Base-by-base conservation (phyloP, 2,329 filamentous ascomycete species). In the Cladorrhinum sp. region DNA sequence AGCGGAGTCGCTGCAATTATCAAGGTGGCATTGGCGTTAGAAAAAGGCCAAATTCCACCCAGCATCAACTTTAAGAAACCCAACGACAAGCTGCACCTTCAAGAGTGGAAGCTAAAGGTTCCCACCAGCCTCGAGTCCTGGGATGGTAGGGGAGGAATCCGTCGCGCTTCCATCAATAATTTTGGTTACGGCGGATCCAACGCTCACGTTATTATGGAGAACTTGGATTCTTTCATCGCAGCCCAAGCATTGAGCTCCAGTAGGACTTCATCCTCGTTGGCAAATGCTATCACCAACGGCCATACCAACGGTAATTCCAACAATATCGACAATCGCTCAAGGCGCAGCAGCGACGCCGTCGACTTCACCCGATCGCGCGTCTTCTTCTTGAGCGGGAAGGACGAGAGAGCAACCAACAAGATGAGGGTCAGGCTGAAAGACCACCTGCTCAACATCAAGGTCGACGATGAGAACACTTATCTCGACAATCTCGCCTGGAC, bases 131-230 rank as follows among this genome's bases (percentile, higher is more conserved):
- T 50, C 55, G 69, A 59, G 64, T 62, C 56, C 9, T 72, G 57
- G 68, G 65, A 32, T 60, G 71, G 59, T 41, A 70, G 8, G 56
- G 63, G 13, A 18, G 66, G 38, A 64, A 66, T 63, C 57, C 49
- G 68, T 9, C 62, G 69, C 1, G 70, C 76, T 2, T 65, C 66
- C 23, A 67, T 75, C 56, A 75, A 74, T 61, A 70, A 69, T 29
- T 75, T 75, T 55, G 73, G 73, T 10, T 73, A 70, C 54, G 73
- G 73, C 38, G 73, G 73, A 1, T 68, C 73, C 1, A 75, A 75
- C 38, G 73, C 69, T 12, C 73, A 74, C 22, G 69, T 64, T 18
- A 67, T 75, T 20, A 57, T 73, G 8, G 68, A 72, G 41, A 63
- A 63, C 22, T 66, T 60, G 9, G 45, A 48, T 9, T 62, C 63